These are phyloP conservation scores for Lasiodiplodia citricola DNA, from an alignment of 2,329 filamentous ascomycete genomes.

Conservation along the genomic window DNA sequence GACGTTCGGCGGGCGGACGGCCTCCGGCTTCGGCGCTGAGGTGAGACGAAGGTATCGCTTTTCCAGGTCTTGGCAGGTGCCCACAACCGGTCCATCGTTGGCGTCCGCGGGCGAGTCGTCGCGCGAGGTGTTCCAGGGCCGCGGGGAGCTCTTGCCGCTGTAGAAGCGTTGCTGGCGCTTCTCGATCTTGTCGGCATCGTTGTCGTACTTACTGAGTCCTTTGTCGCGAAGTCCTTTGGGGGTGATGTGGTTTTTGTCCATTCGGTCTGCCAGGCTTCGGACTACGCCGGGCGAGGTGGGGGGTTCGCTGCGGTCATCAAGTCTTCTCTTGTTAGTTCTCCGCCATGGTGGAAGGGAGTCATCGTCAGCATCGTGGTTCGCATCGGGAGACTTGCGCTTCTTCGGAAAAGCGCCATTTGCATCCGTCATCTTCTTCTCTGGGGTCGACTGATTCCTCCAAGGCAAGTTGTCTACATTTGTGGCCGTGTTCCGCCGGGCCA, in stretches of 20 bases:
- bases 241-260: conserved; percentile 52
- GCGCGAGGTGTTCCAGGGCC: conserved; percentile 49
- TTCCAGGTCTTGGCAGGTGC: conserved; percentile 81
- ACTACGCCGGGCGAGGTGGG: conserved; percentile 22
- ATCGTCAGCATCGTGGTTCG: conserved; percentile 57
- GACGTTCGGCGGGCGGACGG: conserved; percentile 82
- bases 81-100: conserved; percentile 74
- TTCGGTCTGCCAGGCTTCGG: conserved; percentile 47
- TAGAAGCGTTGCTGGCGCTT: conserved; percentile 90
- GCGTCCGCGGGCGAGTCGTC: conserved; percentile 54
- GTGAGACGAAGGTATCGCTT: conserved; percentile 96
- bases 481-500: conserved; percentile 65
- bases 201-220: conserved; percentile 84
- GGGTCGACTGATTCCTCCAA: conserved; percentile 32
- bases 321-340: conserved; percentile 71
- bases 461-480: conserved; percentile 43
- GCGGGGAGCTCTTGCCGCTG: conserved; percentile 59
- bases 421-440: conserved; percentile 30
- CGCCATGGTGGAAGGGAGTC: conserved; percentile 71
- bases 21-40: conserved; percentile 83
- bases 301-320: conserved; percentile 62
- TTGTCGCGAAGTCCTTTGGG: conserved; percentile 36
- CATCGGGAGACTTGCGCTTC: conserved; percentile 80
- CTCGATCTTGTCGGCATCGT: conserved; percentile 85
- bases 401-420: conserved; percentile 45